Evolutionary conservation across 352 stramenopile genomes (phyloP).

Genomic region (Peronospora farinosa): DNA sequence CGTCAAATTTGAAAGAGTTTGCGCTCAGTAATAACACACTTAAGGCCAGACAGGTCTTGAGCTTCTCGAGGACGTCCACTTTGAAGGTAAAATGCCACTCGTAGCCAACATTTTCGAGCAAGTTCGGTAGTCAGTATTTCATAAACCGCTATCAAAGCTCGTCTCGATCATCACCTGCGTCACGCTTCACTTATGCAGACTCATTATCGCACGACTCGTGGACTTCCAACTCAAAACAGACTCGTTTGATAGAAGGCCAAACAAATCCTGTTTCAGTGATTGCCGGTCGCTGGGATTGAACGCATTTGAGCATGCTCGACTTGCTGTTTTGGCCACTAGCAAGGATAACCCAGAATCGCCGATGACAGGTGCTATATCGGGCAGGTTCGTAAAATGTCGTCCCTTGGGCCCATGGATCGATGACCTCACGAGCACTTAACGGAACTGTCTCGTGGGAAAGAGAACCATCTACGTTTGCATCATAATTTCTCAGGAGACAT

Average conservation of each 20-base stretch:
- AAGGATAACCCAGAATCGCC: slow-evolving; percentile 16
- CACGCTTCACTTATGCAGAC: slow-evolving; percentile 1
- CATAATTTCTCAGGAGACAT: no score
- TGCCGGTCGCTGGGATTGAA: slow-evolving; percentile 30
- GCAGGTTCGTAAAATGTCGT: slow-evolving; percentile 53
- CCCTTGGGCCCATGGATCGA: slow-evolving; percentile 23
- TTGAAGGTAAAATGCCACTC: no score
- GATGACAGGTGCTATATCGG: slow-evolving; percentile 43
- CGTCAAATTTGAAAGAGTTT: no score
- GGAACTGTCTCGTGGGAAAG: slow-evolving; percentile 32
- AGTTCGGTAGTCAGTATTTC: no score
- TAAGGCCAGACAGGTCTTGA: no score
- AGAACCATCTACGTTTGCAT: no score
- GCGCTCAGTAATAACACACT: no score
- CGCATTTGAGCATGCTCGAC: slow-evolving; percentile 25
- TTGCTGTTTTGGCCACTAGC: slow-evolving; percentile 14
- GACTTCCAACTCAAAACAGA: no score
- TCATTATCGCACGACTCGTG: slow-evolving; percentile 3
- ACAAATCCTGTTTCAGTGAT: slow-evolving; percentile 15
- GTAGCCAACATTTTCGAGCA: no score
- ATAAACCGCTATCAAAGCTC: no score
- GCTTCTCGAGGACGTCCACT: no score
- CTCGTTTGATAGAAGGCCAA: slow-evolving; percentile 6
- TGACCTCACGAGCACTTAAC: slow-evolving; percentile 34
- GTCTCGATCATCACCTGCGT: no score